phyloP scores from a whole-genome alignment of 2,329 filamentous ascomycete species.

The Sporothrix brunneoviolacea region DNA sequence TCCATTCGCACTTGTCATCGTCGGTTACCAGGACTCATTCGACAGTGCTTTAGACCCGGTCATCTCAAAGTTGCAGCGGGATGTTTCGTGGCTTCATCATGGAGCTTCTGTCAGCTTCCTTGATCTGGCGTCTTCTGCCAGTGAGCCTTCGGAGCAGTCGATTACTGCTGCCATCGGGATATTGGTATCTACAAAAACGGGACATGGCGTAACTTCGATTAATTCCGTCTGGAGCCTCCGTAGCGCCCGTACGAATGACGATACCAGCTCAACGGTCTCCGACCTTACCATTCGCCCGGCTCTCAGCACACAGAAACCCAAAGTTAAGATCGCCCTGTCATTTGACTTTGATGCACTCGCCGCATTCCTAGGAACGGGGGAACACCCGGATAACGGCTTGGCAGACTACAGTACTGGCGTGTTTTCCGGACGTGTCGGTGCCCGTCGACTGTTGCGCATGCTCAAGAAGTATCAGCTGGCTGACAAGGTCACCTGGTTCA shows the following conservation, averaged over 20 bases:
- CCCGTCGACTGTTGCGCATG: slow-evolving; percentile 60
- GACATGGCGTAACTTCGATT: not conserved
- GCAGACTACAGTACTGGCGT: slow-evolving; percentile 42
- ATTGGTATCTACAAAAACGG: not conserved
- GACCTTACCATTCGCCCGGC: not conserved
- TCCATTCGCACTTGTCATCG: not conserved
- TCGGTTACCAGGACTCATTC: not conserved
- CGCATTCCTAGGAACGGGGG: slow-evolving; percentile 47
- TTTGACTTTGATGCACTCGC: slow-evolving; percentile 49
- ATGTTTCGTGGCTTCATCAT: not conserved
- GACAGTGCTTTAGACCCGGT: not conserved
- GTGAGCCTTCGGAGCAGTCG: not conserved
- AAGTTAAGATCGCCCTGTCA: slow-evolving; percentile 25
- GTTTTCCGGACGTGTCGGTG: slow-evolving; percentile 45
- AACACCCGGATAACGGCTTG: slow-evolving; percentile 41
- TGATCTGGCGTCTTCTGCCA: not conserved
- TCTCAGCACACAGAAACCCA: not conserved
- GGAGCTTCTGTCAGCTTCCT: not conserved
- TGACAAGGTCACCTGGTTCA: slow-evolving; percentile 51
- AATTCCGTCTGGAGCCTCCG: not conserved
- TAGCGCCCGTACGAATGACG: not conserved
- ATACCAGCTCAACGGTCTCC: not conserved
- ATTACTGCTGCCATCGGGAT: not conserved
- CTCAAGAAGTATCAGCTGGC: slow-evolving; percentile 64
- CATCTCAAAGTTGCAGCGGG: not conserved